phyloP scores from a whole-genome alignment of 306 rosid genomes.

The Alnus glutinosa region DNA sequence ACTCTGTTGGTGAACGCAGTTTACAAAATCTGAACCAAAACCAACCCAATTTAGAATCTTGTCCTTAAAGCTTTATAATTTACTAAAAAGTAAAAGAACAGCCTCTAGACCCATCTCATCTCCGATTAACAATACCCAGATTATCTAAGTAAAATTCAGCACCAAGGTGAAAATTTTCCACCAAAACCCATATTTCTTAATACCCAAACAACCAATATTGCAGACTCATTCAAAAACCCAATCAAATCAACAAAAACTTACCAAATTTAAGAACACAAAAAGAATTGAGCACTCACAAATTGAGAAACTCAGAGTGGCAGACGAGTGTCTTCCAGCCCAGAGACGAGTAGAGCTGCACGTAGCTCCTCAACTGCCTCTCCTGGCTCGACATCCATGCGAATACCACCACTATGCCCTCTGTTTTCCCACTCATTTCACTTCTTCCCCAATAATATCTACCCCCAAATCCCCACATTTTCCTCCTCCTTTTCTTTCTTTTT shows the following conservation, averaged over 20 bases:
- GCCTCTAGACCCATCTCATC: neutral
- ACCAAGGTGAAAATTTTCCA: neutral
- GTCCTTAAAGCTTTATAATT: no score
- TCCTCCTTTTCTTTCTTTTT: neutral
- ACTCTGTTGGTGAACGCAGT: no score
- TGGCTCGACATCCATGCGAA: conserved; percentile 95
- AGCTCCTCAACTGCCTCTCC: conserved; percentile 66
- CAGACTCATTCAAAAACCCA: conserved; percentile 3
- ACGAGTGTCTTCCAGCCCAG: conserved; percentile 80
- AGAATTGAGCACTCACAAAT: conserved; percentile 55
- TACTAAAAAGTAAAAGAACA: neutral
- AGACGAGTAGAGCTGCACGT: conserved; percentile 71
- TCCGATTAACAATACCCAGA: neutral
- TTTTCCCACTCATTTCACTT: conserved; percentile 38
- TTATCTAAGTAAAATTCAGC: neutral
- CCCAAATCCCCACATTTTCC: conserved; percentile 91
- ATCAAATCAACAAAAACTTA: neutral
- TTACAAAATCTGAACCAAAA: no score
- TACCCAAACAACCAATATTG: neutral
- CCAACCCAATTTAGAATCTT: no score
- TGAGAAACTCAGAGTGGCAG: conserved; percentile 83
- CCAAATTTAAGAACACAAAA: neutral
- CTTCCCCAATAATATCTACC: conserved; percentile 85
- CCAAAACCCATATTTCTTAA: neutral
- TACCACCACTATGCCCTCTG: conserved; percentile 75